Percentiles rank a stretch among this genome's conserved stretches.
Conservation (phyloP, 208 protist species). For the Vickermania ingenoplastis region DNA sequence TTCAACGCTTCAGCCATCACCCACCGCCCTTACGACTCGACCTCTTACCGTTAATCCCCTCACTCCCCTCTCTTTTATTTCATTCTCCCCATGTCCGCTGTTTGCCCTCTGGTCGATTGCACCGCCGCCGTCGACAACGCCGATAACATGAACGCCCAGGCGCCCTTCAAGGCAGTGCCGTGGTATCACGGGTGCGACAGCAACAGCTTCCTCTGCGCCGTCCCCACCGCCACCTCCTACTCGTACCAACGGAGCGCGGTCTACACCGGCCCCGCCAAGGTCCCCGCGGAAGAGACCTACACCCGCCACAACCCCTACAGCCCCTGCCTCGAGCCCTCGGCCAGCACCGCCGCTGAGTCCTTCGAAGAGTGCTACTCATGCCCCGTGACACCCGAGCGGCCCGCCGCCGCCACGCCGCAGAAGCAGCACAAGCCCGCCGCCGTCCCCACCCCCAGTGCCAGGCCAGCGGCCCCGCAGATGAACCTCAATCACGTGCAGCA, state of each 20-base stretch:
- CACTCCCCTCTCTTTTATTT: too few relatives aligned
- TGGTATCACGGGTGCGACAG: neutral
- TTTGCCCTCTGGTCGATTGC: slow-evolving; percentile 54
- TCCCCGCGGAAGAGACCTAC: slow-evolving; percentile 3
- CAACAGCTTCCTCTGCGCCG: neutral
- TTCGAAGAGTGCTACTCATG: slow-evolving; percentile 57
- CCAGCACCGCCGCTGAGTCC: slow-evolving; percentile 32
- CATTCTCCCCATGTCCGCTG: neutral
- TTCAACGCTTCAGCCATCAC: too few relatives aligned
- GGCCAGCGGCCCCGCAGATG: neutral
- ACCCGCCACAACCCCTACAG: slow-evolving; percentile 49
- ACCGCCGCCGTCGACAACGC: slow-evolving; percentile 64
- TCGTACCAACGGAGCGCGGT: neutral
- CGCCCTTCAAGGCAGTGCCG: neutral
- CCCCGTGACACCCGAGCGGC: neutral
- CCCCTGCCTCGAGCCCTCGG: slow-evolving; percentile 21
- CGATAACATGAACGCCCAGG: slow-evolving; percentile 43
- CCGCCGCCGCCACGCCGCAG: neutral
- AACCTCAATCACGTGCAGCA: neutral
- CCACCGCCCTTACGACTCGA: too few relatives aligned
- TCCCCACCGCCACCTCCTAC: neutral
- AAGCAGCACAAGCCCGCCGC: neutral
- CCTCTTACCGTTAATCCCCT: too few relatives aligned
- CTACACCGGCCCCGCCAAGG: neutral
- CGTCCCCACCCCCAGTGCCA: neutral